A percentile compares a stretch with the other conserved stretches of the same genome.
phyloP scores from a whole-genome alignment of 495 filamentous ascomycete genomes.

The Trichoderma orchidacearum region DNA sequence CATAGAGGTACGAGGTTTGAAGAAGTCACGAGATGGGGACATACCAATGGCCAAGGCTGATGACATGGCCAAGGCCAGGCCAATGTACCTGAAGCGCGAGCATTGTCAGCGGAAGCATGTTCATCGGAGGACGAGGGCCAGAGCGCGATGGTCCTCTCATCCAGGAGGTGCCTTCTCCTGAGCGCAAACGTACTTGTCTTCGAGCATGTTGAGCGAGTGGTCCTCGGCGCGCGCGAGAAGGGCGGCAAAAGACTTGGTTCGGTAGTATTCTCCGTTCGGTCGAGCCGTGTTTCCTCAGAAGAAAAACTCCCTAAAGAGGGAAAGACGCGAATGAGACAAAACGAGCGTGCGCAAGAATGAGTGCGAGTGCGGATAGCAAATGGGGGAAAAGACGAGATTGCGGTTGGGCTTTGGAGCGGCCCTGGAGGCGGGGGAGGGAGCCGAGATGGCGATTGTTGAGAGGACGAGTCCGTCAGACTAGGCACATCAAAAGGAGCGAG shows the following conservation, averaged over 20 bases:
- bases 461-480: not conserved
- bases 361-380: not conserved
- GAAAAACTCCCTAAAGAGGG: not conserved
- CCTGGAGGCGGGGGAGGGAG: not conserved
- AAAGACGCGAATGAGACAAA: not conserved
- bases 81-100: constrained; percentile 61
- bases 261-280: no score
- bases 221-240: not conserved
- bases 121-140: not conserved
- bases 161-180: not conserved
- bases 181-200: constrained; percentile 62
- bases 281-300: not conserved
- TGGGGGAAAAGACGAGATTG: not conserved
- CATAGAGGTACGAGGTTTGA: not conserved
- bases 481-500: not conserved
- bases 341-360: not conserved
- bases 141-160: no score
- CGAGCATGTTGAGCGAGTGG: constrained; percentile 38
- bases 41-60: constrained; percentile 90
- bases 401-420: not conserved
- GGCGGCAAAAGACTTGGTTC: not conserved
- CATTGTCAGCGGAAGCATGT: constrained; percentile 22
- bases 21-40: constrained; percentile 13
- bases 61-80: constrained; percentile 73
- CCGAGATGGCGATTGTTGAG: not conserved